A percentile compares a stretch with the other conserved stretches of the same genome.
Evolutionary conservation across 345 rosid species (phyloP).

Genomic region (Hypericum androsaemum): DNA sequence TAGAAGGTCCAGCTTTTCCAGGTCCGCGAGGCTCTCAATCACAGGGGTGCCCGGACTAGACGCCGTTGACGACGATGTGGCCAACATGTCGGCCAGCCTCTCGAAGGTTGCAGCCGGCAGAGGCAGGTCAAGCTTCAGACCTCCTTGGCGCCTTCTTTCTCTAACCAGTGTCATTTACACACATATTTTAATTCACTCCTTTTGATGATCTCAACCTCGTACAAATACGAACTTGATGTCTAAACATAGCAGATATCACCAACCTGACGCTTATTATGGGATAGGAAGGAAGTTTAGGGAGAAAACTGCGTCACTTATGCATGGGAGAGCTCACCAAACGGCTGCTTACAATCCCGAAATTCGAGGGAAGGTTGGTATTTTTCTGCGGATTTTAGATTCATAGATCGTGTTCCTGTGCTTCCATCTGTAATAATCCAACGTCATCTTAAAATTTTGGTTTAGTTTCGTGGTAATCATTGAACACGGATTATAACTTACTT

Average conservation of each 20-base stretch:
- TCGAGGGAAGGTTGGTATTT: slow-evolving; percentile 25
- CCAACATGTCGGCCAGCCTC: slow-evolving; percentile 5
- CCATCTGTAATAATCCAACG: too few relatives aligned
- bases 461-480: too few relatives aligned
- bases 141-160: slow-evolving; percentile 48
- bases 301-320: neutral
- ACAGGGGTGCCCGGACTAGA: slow-evolving; percentile 28
- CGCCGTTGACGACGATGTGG: slow-evolving; percentile 2
- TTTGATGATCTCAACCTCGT: neutral
- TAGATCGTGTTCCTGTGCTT: neutral
- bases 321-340: slow-evolving; percentile 11
- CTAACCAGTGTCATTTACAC: slow-evolving; percentile 51
- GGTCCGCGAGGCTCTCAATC: slow-evolving; percentile 30
- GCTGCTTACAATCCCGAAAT: slow-evolving; percentile 22
- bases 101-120: slow-evolving; percentile 20
- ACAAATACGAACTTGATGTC: neutral
- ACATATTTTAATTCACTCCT: neutral
- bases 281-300: too few relatives aligned
- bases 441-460: too few relatives aligned
- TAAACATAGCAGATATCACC: neutral
- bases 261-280: too few relatives aligned
- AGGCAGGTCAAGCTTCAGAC: slow-evolving; percentile 38
- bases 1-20: slow-evolving; percentile 40
- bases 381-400: neutral
- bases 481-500: too few relatives aligned